These are phyloP conservation scores for Ascochyta koolunga DNA, from an alignment of 2,329 filamentous ascomycete species.

Conservation along the genomic window DNA sequence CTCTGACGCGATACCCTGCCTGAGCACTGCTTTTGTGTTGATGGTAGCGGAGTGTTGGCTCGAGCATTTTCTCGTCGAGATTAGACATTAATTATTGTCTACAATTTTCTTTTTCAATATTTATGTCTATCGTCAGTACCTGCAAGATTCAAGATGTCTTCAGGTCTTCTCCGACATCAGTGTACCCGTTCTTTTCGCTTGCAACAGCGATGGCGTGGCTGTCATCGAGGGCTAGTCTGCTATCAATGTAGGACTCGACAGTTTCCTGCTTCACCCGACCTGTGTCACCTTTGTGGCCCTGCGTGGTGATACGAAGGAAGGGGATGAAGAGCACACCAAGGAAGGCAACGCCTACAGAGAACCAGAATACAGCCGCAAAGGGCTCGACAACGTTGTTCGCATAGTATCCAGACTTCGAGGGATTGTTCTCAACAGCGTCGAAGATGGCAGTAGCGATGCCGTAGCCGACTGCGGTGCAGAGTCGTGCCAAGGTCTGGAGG, in stretches of 20 bases:
- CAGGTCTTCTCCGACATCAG: not conserved
- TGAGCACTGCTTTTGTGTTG: constrained; percentile 8
- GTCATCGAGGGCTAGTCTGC: constrained; percentile 2
- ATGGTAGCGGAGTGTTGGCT: constrained; percentile 4
- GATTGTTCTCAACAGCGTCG: constrained; percentile 50
- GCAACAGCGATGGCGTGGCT: constrained; percentile 4
- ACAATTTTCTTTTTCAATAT: not conserved
- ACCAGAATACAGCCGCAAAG: constrained; percentile 61
- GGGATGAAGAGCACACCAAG: constrained; percentile 56
- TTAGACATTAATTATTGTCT: not conserved
- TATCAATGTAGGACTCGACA: not conserved
- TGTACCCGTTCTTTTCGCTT: not conserved
- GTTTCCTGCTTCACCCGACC: constrained; percentile 19
- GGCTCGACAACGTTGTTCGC: constrained; percentile 54
- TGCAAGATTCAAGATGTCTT: not conserved
- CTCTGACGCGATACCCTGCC: constrained; percentile 1
- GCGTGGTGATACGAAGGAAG: constrained; percentile 61
- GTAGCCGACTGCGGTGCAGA: constrained; percentile 65
- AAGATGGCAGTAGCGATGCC: constrained; percentile 68
- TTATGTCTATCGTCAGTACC: not conserved
- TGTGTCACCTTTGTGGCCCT: constrained; percentile 52
- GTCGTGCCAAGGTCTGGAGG: constrained; percentile 69
- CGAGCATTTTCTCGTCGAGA: not conserved
- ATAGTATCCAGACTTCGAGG: constrained; percentile 49
- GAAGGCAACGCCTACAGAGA: constrained; percentile 53